These are phyloP conservation scores for Puccinia hordei DNA, from an alignment of 1,284 basidiomycete genomes.

Conservation along the genomic window DNA sequence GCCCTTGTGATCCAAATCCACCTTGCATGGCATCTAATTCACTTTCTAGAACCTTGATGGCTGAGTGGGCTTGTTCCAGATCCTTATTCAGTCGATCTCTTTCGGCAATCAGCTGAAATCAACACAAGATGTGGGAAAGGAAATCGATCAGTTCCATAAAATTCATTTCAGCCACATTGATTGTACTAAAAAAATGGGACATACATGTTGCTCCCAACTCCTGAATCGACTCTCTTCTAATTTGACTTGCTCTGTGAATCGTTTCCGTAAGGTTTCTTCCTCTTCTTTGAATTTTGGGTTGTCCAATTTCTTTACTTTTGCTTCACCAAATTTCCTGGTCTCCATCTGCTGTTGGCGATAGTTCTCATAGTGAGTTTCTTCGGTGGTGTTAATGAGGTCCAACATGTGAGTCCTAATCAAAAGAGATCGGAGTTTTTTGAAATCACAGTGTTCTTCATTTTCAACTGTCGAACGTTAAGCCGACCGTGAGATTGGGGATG, in stretches of 20 bases:
- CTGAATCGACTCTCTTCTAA: slow-evolving; percentile 95
- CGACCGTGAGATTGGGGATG: not conserved
- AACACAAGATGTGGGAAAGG: slow-evolving; percentile 51
- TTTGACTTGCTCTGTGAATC: slow-evolving; percentile 99
- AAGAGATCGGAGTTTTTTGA: slow-evolving; percentile 93
- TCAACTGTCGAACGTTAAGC: slow-evolving; percentile 68
- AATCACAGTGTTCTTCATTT: slow-evolving; percentile 99
- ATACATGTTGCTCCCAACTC: slow-evolving; percentile 97
- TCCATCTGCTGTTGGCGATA: slow-evolving; percentile 99
- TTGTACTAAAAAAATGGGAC: slow-evolving; percentile 57
- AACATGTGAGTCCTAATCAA: slow-evolving; percentile 99
- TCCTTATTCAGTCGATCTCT: slow-evolving; percentile 97
- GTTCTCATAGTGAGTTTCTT: slow-evolving; percentile 95
- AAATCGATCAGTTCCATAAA: slow-evolving; percentile 49
- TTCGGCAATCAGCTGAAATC: slow-evolving; percentile 81
- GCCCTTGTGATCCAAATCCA: slow-evolving; percentile 67
- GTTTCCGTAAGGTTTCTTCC: slow-evolving; percentile 90
- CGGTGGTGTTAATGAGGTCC: slow-evolving; percentile 91
- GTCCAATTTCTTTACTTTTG: slow-evolving; percentile 97
- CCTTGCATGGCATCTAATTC: slow-evolving; percentile 85
- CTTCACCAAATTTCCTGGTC: slow-evolving; percentile 97
- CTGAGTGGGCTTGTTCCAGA: slow-evolving; percentile 83
- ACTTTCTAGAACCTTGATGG: slow-evolving; percentile 84
- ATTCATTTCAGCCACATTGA: not conserved
- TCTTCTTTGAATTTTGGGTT: slow-evolving; percentile 99